Evolutionary conservation across 2,329 filamentous ascomycete genomes (phyloP).

Genomic region (Elsinoe fawcettii): DNA sequence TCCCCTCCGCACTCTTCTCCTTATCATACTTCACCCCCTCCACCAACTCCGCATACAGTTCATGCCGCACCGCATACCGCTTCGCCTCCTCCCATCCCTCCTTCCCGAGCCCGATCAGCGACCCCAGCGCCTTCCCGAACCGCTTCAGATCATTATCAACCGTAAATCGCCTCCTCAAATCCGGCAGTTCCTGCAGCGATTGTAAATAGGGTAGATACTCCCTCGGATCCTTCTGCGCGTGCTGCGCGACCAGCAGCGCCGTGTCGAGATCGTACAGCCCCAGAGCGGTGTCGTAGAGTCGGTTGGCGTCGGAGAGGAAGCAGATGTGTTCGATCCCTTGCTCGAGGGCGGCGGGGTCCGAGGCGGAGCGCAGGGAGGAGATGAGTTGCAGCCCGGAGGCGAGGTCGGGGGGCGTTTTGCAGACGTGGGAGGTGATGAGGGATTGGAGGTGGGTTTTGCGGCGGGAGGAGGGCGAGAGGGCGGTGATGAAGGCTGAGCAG

Average conservation of each 20-base stretch:
- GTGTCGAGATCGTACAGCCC: conserved; percentile 89
- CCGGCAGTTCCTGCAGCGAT: conserved; percentile 66
- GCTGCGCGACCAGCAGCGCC: conserved; percentile 82
- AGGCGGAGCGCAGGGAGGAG: conserved; percentile 55
- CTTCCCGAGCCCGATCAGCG: conserved; percentile 57
- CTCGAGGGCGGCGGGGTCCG: conserved; percentile 66
- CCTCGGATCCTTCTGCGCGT: conserved; percentile 88
- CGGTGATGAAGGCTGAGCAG: conserved; percentile 72
- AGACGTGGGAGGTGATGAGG: conserved; percentile 88
- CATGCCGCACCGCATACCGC: conserved; percentile 69
- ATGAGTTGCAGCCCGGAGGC: conserved; percentile 77
- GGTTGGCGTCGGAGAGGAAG: conserved; percentile 90
- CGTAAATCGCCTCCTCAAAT: conserved; percentile 64
- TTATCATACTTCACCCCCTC: conserved; percentile 76
- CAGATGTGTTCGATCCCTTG: conserved; percentile 93
- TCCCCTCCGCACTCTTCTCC: conserved; percentile 58
- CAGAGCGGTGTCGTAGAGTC: conserved; percentile 80
- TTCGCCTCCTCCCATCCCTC: conserved; percentile 70
- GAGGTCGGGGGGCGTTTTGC: conserved; percentile 83
- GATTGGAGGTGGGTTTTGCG: conserved; percentile 70
- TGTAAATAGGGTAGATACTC: conserved; percentile 96
- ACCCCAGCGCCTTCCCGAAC: conserved; percentile 65
- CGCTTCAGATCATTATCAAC: conserved; percentile 85
- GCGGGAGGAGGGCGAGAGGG: conserved; percentile 52
- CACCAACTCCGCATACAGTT: conserved; percentile 69